Conservation (phyloP, 2,329 filamentous ascomycete genomes). For the Cladosporium oxysporum region DNA sequence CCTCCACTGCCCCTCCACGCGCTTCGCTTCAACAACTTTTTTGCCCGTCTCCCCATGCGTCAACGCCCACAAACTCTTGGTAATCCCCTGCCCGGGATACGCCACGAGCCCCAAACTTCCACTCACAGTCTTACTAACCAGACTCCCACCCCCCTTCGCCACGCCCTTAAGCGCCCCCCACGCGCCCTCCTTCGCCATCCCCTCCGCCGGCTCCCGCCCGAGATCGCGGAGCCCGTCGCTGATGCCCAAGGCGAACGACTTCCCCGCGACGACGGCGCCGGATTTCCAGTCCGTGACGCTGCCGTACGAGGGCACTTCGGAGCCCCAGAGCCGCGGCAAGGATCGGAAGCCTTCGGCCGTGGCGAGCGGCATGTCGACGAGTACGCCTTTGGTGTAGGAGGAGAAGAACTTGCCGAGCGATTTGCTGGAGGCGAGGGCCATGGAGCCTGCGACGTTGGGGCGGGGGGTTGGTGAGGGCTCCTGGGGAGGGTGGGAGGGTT, state of each 20-base stretch:
- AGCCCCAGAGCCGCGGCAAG: conserved; percentile 18
- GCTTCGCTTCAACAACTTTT: conserved; percentile 2
- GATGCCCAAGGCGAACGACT: conserved; percentile 8
- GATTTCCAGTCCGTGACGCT: conserved; percentile 16
- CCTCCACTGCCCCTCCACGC: conserved; percentile 14
- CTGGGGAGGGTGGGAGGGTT: no score
- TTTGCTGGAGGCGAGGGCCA: conserved; percentile 17
- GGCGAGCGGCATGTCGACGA: conserved; percentile 19
- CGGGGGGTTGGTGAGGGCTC: not conserved
- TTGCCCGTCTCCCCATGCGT: conserved; percentile 17
- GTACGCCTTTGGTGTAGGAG: conserved; percentile 10
- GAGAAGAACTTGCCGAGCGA: conserved; percentile 15
- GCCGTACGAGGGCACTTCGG: conserved; percentile 7
- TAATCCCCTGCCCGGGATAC: conserved; percentile 17
- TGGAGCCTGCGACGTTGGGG: conserved; percentile 9
- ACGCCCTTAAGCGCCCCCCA: conserved; percentile 17
- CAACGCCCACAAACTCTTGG: conserved; percentile 14
- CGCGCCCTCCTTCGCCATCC: conserved; percentile 8
- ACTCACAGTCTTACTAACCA: conserved; percentile 15
- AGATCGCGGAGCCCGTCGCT: conserved; percentile 10
- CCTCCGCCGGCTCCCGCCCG: not conserved
- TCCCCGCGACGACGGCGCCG: conserved; percentile 7
- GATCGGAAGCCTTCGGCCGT: conserved; percentile 19
- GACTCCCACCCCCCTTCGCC: conserved; percentile 17
- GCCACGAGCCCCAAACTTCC: conserved; percentile 15